Evolutionary conservation across 176 grass and related monocot genomes (phyloP).

Genomic region (Triticum turgidum): DNA sequence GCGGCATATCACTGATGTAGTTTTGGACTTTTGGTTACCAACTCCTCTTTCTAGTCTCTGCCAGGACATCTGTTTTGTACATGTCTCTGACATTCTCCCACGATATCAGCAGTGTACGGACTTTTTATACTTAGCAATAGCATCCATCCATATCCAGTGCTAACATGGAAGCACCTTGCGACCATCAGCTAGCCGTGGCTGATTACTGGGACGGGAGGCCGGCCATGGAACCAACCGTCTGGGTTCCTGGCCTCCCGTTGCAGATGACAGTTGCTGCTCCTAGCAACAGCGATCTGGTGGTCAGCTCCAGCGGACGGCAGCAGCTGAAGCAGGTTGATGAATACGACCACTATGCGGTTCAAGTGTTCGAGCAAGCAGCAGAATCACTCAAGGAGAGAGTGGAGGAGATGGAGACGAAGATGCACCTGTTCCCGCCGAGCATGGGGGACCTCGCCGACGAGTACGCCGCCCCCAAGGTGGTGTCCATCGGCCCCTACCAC

Average conservation of each 20-base stretch:
- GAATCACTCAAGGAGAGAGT: neutral
- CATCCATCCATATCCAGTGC: neutral
- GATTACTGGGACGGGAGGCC: neutral
- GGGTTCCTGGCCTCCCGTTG: neutral
- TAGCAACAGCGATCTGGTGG: neutral
- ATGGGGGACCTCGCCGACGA: neutral
- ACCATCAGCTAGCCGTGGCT: neutral
- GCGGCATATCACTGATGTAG: neutral
- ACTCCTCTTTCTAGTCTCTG: neutral
- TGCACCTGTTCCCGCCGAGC: neutral
- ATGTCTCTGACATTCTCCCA: neutral
- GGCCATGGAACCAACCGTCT: neutral
- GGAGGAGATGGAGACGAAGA: neutral
- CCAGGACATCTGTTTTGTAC: too few species aligned
- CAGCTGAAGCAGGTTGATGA: neutral
- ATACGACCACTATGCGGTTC: neutral
- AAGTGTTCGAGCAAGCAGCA: neutral
- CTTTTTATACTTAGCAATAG: neutral
- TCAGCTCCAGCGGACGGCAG: neutral
- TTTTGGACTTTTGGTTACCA: neutral
- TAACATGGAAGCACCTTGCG: neutral
- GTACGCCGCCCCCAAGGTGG: neutral
- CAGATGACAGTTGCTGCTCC: slow-evolving; percentile 8
- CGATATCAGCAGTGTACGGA: too few species aligned
- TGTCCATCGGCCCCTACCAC: slow-evolving; percentile 10